Evolutionary conservation across 345 rosid species (phyloP), one percentile per base, ranked within the genome.

Genomic region (Camelina laxa): DNA sequence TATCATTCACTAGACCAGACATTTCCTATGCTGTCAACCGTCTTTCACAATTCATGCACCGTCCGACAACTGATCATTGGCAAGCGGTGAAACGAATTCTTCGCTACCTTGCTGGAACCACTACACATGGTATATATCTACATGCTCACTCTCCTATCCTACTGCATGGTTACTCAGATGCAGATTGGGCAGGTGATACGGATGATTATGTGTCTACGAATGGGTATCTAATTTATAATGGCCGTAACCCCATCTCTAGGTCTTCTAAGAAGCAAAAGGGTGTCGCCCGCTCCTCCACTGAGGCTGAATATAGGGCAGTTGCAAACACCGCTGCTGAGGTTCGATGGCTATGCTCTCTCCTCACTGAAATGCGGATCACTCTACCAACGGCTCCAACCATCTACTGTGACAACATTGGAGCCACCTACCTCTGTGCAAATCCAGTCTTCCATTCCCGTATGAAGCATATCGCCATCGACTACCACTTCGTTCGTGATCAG

Each of bases 321-420:
- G 35, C 8, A 1, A 31, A 31, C 8, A 7, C 7, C 0, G 35
- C 35, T 1, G 35, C 35, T 31, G 35, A 31, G 8, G 35, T 31
- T 1, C 1, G 8, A 6, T 31, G 35, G 35, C 1, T 31, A 0
- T 31, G 9, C 1, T 6, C 7, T 7, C 7, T 31, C 1, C 35
- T 5, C 0, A 31, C 48, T 4, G 48, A 42, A 1, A 0, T 42
- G 0, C 7, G 48, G 0, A 42, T 42, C 0, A 0, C 0, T 0
- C 0, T 14, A 1, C n/a, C 2, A 0, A 1, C 2, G 0, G 1
- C 48, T 0, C 48, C 48, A 1, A 7, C 14, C 2, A 42, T 42
- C 0, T 42, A 42, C 7, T 42, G 7, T 14, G 48, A 42, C 1
- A 42, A 42, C 2, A 5, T 42, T 0, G 48, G 48, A 0, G 16